Evolutionary conservation across 192 early-diverging fungal species (phyloP).

Genomic region (Coemansia furcata): DNA sequence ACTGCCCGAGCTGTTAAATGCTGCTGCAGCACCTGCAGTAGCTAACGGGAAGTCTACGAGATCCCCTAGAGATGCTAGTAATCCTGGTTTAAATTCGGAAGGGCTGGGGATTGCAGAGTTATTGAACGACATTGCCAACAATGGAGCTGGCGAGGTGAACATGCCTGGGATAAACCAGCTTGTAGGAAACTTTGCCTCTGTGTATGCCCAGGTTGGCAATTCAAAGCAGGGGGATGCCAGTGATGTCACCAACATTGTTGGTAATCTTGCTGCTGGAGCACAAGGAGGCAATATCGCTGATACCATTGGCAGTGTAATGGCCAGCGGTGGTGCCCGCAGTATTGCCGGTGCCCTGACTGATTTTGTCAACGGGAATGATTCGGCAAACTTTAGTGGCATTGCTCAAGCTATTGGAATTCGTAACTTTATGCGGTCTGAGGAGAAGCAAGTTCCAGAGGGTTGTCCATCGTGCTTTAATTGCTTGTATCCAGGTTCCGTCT

Average conservation of each 20-base stretch:
- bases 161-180: conserved; percentile 5
- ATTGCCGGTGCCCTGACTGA: conserved; percentile 21
- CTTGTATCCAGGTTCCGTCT: conserved; percentile 68
- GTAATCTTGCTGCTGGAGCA: conserved; percentile 1
- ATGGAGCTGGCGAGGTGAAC: neutral
- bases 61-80: neutral
- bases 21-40: neutral
- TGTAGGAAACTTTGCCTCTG: neutral
- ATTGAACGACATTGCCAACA: conserved; percentile 7
- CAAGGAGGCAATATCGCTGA: conserved; percentile 4
- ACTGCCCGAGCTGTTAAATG: neutral
- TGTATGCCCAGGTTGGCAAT: neutral
- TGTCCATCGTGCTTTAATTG: conserved; percentile 88
- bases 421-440: conserved; percentile 35
- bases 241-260: neutral
- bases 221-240: neutral
- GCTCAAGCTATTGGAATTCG: conserved; percentile 44
- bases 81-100: neutral
- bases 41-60: neutral
- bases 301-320: neutral
- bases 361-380: conserved; percentile 41
- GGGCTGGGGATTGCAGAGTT: conserved; percentile 2
- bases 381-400: conserved; percentile 19
- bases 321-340: conserved; percentile 10
- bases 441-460: conserved; percentile 46